phyloP scores from a whole-genome alignment of 192 early-diverging fungal genomes.

The Coemansia sp. region DNA sequence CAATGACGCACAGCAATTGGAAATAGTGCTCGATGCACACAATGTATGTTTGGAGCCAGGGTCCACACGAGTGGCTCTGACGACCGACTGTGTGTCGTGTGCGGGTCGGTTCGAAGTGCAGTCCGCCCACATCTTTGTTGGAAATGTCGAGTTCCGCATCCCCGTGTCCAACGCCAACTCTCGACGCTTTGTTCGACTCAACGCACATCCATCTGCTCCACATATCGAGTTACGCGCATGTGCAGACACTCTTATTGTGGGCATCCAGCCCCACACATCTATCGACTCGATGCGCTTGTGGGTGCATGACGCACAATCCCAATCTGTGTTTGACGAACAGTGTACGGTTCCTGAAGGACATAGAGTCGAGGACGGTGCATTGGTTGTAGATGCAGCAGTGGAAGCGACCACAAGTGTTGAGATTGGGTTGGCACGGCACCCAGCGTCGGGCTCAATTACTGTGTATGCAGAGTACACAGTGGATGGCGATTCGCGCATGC shows the following conservation, averaged over 20 bases:
- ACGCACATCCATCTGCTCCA: conserved; percentile 15
- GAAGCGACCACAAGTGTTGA: background rate
- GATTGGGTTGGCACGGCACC: background rate
- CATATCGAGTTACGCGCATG: background rate
- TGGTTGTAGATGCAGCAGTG: conserved; percentile 5
- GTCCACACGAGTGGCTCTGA: conserved; percentile 8
- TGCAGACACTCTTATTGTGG: conserved; percentile 11
- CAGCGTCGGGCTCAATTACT: conserved; percentile 2
- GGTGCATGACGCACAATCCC: conserved; percentile 16
- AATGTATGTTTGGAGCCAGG: conserved; percentile 14
- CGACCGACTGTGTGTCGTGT: conserved; percentile 28
- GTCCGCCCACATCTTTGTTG: conserved; percentile 17
- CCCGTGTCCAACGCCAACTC: conserved; percentile 16
- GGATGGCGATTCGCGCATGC: conserved; percentile 8
- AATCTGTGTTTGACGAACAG: conserved; percentile 10
- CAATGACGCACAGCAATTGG: conserved; percentile 17
- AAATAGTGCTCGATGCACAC: conserved; percentile 15
- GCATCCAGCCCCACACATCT: background rate
- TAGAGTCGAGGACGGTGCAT: conserved; percentile 7
- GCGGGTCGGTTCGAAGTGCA: conserved; percentile 27
- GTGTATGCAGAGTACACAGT: conserved; percentile 20
- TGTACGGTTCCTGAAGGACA: background rate
- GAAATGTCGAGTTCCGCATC: conserved; percentile 9
- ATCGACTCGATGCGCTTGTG: conserved; percentile 23
- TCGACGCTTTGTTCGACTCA: conserved; percentile 20